A percentile compares a stretch with the other conserved stretches of the same genome.
These are phyloP conservation scores for Waltergamsia citrina DNA, from an alignment of 2,329 filamentous ascomycete genomes.

Conservation along the genomic window DNA sequence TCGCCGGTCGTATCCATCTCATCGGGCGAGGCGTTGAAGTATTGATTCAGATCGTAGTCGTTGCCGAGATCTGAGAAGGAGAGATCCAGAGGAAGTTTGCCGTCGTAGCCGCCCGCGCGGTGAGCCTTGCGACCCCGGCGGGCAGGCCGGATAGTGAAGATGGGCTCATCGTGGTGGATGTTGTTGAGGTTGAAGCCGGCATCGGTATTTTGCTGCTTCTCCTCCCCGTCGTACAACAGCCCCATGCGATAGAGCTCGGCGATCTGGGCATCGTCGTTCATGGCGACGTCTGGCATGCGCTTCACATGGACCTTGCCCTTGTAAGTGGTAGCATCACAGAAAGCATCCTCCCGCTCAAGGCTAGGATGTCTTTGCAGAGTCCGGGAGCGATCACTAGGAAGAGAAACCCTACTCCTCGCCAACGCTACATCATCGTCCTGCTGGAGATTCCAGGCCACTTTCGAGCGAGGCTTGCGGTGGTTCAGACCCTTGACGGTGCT, in stretches of 20 bases:
- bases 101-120: slow-evolving; percentile 10
- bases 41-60: slow-evolving; percentile 26
- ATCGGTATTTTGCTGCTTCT: slow-evolving; percentile 7
- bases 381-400: slow-evolving; percentile 24
- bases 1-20: background rate
- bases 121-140: slow-evolving; percentile 18
- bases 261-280: slow-evolving; percentile 22
- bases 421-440: slow-evolving; percentile 23
- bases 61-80: slow-evolving; percentile 31
- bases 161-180: slow-evolving; percentile 25
- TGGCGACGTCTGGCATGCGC: slow-evolving; percentile 6
- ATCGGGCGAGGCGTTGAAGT: slow-evolving; percentile 16
- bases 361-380: slow-evolving; percentile 24
- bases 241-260: slow-evolving; percentile 33
- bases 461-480: no score
- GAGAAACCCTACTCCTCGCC: slow-evolving; percentile 21
- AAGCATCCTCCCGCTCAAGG: slow-evolving; percentile 37
- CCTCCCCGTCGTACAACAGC: slow-evolving; percentile 29
- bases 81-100: slow-evolving; percentile 24
- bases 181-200: slow-evolving; percentile 25
- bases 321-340: slow-evolving; percentile 27
- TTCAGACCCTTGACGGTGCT: no score
- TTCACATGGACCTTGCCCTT: slow-evolving; percentile 18
- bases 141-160: slow-evolving; percentile 25
- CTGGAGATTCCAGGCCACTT: no score